Conservation (phyloP, 345 rosid genomes). For the Murraya koenigii region DNA sequence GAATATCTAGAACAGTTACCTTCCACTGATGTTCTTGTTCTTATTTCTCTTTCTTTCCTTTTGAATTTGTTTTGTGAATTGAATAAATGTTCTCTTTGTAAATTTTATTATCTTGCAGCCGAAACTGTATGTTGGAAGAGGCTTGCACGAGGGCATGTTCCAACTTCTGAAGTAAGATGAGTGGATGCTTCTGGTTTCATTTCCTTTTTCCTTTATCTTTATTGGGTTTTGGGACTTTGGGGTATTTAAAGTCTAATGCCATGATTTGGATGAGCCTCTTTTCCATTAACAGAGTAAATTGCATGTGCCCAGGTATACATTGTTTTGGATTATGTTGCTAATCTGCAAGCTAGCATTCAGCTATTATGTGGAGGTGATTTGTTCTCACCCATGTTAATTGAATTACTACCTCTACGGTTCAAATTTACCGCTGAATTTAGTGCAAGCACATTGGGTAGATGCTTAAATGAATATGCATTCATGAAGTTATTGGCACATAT, state of each 20-base stretch:
- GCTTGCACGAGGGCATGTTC: constrained; percentile 89
- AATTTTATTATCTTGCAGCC: constrained; percentile 50
- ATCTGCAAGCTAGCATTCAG: constrained; percentile 96
- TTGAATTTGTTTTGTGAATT: not conserved
- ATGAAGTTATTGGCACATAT: not conserved
- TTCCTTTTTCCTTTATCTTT: constrained; percentile 3
- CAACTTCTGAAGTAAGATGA: constrained; percentile 84
- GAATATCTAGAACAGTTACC: constrained; percentile 18
- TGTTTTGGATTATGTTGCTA: constrained; percentile 88
- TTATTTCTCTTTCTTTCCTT: not conserved
- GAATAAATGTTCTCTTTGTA: not conserved
- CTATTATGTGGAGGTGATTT: constrained; percentile 91
- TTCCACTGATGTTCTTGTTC: not conserved
- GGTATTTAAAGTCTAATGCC: constrained; percentile 3
- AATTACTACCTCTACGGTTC: not conserved
- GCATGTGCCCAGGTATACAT: constrained; percentile 66
- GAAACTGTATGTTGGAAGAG: constrained; percentile 90
- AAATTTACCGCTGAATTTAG: not conserved
- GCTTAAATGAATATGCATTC: constrained; percentile 7
- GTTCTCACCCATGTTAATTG: constrained; percentile 16
- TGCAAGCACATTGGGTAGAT: not conserved
- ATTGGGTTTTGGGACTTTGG: not conserved
- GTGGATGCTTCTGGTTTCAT: constrained; percentile 8
- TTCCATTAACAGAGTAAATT: constrained; percentile 14
- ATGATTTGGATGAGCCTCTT: constrained; percentile 3